Evolutionary conservation across 805 yeast genomes (phyloP).

Genomic region (Myxozyma vanderwaltii): DNA sequence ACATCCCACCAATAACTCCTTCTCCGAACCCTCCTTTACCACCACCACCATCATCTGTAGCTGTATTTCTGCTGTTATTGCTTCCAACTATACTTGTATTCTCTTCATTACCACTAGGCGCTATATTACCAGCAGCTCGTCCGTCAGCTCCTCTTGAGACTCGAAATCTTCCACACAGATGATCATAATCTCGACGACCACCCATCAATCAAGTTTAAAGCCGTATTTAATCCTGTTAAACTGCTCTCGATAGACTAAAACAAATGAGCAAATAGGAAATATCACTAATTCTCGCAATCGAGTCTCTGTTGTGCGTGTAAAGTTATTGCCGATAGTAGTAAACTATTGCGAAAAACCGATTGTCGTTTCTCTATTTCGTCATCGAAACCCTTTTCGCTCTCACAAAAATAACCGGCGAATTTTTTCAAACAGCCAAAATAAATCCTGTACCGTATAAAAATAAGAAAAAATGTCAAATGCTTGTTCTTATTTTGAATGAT

Average conservation of each 20-base stretch:
- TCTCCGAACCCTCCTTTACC: neutral
- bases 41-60: neutral
- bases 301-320: no score
- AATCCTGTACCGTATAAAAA: neutral
- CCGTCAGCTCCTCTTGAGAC: constrained; percentile 6
- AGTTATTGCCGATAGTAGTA: no score
- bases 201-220: neutral
- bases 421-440: no score
- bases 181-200: constrained; percentile 16
- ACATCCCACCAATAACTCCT: neutral
- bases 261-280: no score
- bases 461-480: neutral
- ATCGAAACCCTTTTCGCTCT: no score
- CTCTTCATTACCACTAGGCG: neutral
- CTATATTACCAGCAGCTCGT: neutral
- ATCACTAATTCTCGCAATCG: no score
- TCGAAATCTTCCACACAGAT: constrained; percentile 20
- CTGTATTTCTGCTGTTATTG: neutral
- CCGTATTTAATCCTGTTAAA: neutral
- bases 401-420: no score
- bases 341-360: no score
- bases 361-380: no score
- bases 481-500: no score
- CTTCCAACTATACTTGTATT: neutral
- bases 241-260: no score